Base-by-base conservation (phyloP, 1,284 basidiomycete species). In the Rhodotorula sp. region DNA sequence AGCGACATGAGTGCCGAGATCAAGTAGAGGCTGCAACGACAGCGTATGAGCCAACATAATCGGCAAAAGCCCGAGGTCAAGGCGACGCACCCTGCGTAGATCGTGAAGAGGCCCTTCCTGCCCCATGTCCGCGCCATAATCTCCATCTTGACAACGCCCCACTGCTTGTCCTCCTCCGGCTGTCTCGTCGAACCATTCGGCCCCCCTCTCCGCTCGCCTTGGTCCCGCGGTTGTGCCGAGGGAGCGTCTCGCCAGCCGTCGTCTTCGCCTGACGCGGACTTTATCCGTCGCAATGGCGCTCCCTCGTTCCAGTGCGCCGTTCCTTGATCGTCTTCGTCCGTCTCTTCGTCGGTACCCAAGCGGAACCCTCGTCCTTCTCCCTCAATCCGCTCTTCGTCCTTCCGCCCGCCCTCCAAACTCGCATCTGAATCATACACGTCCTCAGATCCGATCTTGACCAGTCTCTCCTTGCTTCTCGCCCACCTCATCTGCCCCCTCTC, bases 1-100 rank as follows among this genome's bases (percentile, higher is more conserved):
- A 77, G 72, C 20, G 74, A 74, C 4, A 70, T 75, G 28, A 77
- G 59, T 7, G 70, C 59, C 59, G 74, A 73, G 28, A 77, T 65
- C 44, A 76, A 62, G 60, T 74, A 73, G 52, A 75, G 62, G 3
- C 72, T 71, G 56, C 9, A 18, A 1, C 2, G 6, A n/a, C 0
- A 16, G 0, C 15, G 11, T 50, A 54, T 18, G 24, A 48, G 9
- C n/a, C 22, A 6, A 8, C 7, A 8, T 40, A n/a, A n/a, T n/a
- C n/a, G n/a, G n/a, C n/a, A n/a, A n/a, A n/a, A n/a, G n/a, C n/a
- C n/a, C n/a, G n/a, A n/a, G n/a, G n/a, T n/a, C 22, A 10, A 18
- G 24, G 34, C 15, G 4, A 44, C 71, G 51, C 24, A 73, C 72
- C 73, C 73, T 6, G 68, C 65, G 44, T 74, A 74, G 54, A 74